A percentile compares a stretch with the other conserved stretches of the same genome.
phyloP scores from a whole-genome alignment of 768 basidiomycete species.

The Auricularia sp. region DNA sequence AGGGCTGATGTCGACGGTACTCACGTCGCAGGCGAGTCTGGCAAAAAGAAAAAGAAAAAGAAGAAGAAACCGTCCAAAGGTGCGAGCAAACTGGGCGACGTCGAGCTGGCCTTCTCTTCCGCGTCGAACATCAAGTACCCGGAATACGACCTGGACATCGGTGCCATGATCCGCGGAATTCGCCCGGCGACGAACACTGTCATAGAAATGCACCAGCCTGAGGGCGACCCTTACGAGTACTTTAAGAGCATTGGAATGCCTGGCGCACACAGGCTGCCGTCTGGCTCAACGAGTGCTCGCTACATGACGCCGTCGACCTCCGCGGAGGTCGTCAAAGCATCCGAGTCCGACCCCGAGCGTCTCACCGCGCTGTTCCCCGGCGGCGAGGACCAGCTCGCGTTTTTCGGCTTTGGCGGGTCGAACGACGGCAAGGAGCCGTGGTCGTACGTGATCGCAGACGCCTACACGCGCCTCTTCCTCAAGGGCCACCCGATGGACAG shows the following conservation, averaged over 20 bases:
- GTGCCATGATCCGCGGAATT: background rate
- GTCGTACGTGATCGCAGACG: background rate
- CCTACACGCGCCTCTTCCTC: background rate
- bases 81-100: background rate
- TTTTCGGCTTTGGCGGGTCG: background rate
- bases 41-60: background rate
- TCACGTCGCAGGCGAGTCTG: no score
- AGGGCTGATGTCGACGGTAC: no score
- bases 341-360: no score
- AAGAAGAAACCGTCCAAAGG: background rate
- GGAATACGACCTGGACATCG: background rate
- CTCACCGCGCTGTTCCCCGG: background rate
- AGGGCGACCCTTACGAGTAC: background rate
- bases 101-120: background rate
- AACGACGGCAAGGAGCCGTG: background rate
- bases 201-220: background rate
- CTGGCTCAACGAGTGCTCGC: no score
- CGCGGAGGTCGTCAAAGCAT: no score
- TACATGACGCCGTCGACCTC: no score
- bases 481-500: background rate
- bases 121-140: background rate
- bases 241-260: background rate
- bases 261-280: no score
- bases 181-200: background rate
- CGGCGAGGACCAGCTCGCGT: background rate